Evolutionary conservation across 1,284 basidiomycete genomes (phyloP).

Genomic region (Cryptococcus sp.): DNA sequence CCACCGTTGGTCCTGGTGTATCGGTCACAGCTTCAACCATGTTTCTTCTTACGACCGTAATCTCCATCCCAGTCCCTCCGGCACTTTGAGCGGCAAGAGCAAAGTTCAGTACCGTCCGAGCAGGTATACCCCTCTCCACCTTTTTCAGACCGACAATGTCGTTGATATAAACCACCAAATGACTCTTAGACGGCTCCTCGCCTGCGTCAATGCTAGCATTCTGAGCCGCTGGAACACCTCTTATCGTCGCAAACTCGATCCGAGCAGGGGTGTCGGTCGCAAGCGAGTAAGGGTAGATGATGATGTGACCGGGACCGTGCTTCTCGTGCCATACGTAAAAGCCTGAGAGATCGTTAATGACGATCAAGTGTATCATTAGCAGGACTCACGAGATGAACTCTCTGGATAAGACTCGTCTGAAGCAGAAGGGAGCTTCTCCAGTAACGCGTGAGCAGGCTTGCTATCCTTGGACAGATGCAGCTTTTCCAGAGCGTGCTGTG

Average conservation of each 20-base stretch:
- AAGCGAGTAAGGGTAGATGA: conserved; percentile 27
- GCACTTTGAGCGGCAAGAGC: conserved; percentile 22
- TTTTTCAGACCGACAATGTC: conserved; percentile 31
- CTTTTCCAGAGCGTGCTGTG: conserved; percentile 21
- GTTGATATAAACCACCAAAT: conserved; percentile 25
- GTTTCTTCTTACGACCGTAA: conserved; percentile 17
- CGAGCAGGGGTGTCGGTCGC: conserved; percentile 16
- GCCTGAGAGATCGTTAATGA: conserved; percentile 14
- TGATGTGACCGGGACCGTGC: conserved; percentile 33
- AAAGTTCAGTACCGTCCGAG: conserved; percentile 12
- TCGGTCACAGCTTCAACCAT: not conserved
- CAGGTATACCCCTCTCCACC: conserved; percentile 19
- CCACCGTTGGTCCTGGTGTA: not conserved
- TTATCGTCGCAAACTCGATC: conserved; percentile 30
- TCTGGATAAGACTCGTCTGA: conserved; percentile 17
- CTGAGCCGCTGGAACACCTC: conserved; percentile 4
- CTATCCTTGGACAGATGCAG: conserved; percentile 24
- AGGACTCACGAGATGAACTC: conserved; percentile 24
- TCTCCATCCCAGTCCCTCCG: conserved; percentile 37
- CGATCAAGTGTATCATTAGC: not conserved
- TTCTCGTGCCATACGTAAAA: conserved; percentile 32
- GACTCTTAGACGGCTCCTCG: conserved; percentile 4
- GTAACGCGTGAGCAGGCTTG: conserved; percentile 15
- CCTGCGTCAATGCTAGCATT: conserved; percentile 8
- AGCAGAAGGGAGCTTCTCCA: conserved; percentile 17